These are phyloP conservation scores for Fusarium protoensiforme DNA, from an alignment of 2,329 filamentous ascomycete species.

Conservation along the genomic window DNA sequence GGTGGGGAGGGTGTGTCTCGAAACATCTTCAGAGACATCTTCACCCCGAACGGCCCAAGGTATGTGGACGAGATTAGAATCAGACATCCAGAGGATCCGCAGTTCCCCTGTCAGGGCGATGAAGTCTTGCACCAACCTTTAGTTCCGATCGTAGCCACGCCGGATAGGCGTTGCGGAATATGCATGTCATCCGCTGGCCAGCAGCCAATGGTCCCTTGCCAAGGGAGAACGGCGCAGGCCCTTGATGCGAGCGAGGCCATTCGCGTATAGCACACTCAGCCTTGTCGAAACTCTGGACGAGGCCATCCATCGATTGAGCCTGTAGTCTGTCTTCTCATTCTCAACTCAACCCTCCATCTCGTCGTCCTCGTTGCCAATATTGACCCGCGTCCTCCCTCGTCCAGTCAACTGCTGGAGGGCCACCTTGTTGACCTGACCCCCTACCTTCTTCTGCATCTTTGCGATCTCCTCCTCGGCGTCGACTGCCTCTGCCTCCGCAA, in stretches of 20 bases:
- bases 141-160: slow-evolving; percentile 30
- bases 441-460: slow-evolving; percentile 97
- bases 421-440: slow-evolving; percentile 89
- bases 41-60: slow-evolving; percentile 43
- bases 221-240: slow-evolving; percentile 39
- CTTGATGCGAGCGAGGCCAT: slow-evolving; percentile 17
- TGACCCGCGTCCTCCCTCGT: slow-evolving; percentile 87
- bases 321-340: slow-evolving; percentile 28
- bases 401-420: slow-evolving; percentile 89
- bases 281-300: slow-evolving; percentile 30
- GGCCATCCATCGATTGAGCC: slow-evolving; percentile 26
- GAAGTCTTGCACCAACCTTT: slow-evolving; percentile 44
- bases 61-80: slow-evolving; percentile 56
- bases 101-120: slow-evolving; percentile 37
- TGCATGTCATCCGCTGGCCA: slow-evolving; percentile 30
- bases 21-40: slow-evolving; percentile 31
- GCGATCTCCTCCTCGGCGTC: slow-evolving; percentile 96
- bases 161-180: slow-evolving; percentile 30
- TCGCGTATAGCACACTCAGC: slow-evolving; percentile 37
- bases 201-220: slow-evolving; percentile 38
- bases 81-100: slow-evolving; percentile 47
- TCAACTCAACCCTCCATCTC: slow-evolving; percentile 54
- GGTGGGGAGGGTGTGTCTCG: slow-evolving; percentile 39
- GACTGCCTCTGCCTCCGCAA: slow-evolving; percentile 86
- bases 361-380: slow-evolving; percentile 78